Conservation (phyloP, 805 yeast species). For the Candida qinlingensis region DNA sequence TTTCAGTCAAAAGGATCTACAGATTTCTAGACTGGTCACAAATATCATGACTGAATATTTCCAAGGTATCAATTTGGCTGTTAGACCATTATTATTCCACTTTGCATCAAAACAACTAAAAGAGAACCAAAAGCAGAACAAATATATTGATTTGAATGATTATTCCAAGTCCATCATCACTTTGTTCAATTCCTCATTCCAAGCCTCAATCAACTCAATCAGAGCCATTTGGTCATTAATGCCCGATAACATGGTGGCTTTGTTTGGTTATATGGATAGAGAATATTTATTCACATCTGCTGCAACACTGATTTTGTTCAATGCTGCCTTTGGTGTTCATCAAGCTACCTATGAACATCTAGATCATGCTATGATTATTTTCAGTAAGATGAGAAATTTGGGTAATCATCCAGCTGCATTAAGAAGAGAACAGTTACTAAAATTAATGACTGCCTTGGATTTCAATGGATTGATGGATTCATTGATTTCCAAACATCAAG, state of each 20-base stretch:
- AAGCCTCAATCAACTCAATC: constrained; percentile 73
- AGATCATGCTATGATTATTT: constrained; percentile 65
- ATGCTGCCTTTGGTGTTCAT: constrained; percentile 77
- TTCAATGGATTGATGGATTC: constrained; percentile 60
- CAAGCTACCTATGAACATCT: constrained; percentile 67
- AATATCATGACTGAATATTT: constrained; percentile 79
- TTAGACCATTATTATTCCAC: constrained; percentile 70
- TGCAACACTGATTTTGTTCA: constrained; percentile 65
- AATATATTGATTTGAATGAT: constrained; percentile 57
- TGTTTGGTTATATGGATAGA: constrained; percentile 84
- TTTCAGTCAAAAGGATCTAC: constrained; percentile 44
- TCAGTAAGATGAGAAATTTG: constrained; percentile 68
- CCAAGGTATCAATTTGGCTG: constrained; percentile 76
- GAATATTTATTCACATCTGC: constrained; percentile 76
- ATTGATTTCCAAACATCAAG: constrained; percentile 53
- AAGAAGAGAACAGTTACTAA: constrained; percentile 64
- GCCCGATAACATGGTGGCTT: constrained; percentile 77
- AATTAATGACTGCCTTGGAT: constrained; percentile 59
- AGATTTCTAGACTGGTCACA: constrained; percentile 60
- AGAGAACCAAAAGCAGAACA: constrained; percentile 39
- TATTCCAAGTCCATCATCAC: constrained; percentile 67
- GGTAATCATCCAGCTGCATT: constrained; percentile 80
- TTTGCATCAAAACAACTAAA: constrained; percentile 65
- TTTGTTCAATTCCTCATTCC: constrained; percentile 68
- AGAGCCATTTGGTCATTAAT: constrained; percentile 68